These are phyloP conservation scores for Ilex asprella DNA, from an alignment of 257 asterid genomes.

Conservation along the genomic window DNA sequence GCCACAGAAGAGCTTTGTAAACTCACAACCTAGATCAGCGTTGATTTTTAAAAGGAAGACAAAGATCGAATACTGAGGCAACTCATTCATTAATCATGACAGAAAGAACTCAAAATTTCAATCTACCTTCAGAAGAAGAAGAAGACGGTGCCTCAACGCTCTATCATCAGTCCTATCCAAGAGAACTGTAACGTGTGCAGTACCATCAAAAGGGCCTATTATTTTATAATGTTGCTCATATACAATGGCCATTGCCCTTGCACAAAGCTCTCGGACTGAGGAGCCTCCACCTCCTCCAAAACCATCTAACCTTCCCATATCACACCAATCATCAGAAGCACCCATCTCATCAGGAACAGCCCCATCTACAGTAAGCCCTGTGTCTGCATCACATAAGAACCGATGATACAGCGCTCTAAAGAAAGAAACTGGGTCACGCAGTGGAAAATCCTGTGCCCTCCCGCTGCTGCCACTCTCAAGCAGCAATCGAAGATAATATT, in stretches of 20 bases:
- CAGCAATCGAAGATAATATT: slow-evolving; percentile 87
- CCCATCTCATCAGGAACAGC: slow-evolving; percentile 98
- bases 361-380: slow-evolving; percentile 95
- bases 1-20: too few relatives aligned
- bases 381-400: slow-evolving; percentile 94
- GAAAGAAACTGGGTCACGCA: slow-evolving; percentile 96
- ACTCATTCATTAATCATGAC: too few relatives aligned
- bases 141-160: slow-evolving; percentile 97
- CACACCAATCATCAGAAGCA: slow-evolving; percentile 98
- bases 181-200: slow-evolving; percentile 92
- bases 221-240: slow-evolving; percentile 80
- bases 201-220: slow-evolving; percentile 91
- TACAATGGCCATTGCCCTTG: slow-evolving; percentile 98
- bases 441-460: slow-evolving; percentile 88
- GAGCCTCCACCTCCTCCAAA: slow-evolving; percentile 99
- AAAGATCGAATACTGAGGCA: too few relatives aligned
- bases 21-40: too few relatives aligned
- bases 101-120: background rate
- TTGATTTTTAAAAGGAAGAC: too few relatives aligned
- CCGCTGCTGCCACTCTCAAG: slow-evolving; percentile 85
- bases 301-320: slow-evolving; percentile 97
- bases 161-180: slow-evolving; percentile 98
- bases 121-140: slow-evolving; percentile 85
- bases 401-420: slow-evolving; percentile 96
- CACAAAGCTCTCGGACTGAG: slow-evolving; percentile 98